phyloP scores from a whole-genome alignment of 1,139 yeast genomes.

The Scheffersomyces stambukii region DNA sequence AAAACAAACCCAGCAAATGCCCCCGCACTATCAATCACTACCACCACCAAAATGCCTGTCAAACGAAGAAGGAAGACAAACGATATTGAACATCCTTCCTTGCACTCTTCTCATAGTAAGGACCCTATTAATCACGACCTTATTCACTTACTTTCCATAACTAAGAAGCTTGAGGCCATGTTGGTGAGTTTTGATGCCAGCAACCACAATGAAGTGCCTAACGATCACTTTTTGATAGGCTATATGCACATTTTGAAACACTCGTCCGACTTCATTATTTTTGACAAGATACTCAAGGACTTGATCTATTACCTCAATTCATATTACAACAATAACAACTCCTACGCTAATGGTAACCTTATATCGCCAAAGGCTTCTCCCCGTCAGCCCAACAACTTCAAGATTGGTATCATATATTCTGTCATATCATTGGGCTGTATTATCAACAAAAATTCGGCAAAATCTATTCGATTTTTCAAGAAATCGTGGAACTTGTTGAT shows the following conservation, averaged over 20 bases:
- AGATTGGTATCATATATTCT: constrained; percentile 25
- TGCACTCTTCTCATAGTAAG: constrained; percentile 3
- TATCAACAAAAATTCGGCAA: constrained; percentile 14
- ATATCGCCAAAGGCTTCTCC: constrained; percentile 1
- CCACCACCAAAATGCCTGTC: constrained; percentile 3
- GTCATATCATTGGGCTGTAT: constrained; percentile 24
- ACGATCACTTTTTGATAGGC: constrained; percentile 32
- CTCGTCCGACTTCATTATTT: constrained; percentile 18
- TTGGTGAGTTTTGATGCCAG: constrained; percentile 16
- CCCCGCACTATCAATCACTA: constrained; percentile 5
- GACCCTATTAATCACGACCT: constrained; percentile 19
- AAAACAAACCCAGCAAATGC: neutral
- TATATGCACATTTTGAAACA: constrained; percentile 19
- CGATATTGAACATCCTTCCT: constrained; percentile 2
- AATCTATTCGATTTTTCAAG: constrained; percentile 31
- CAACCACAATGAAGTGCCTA: constrained; percentile 8
- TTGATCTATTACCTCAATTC: constrained; percentile 24
- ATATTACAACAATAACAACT: constrained; percentile 8
- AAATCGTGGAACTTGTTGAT: constrained; percentile 44
- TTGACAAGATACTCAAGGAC: constrained; percentile 19
- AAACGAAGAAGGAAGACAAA: constrained; percentile 4
- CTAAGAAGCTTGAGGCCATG: constrained; percentile 25
- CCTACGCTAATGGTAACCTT: constrained; percentile 2
- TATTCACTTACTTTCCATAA: constrained; percentile 30
- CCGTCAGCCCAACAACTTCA: constrained; percentile 17